These are phyloP conservation scores for Trichomonascaceae sp. DNA, from an alignment of 1,139 yeast species.

Conservation along the genomic window DNA sequence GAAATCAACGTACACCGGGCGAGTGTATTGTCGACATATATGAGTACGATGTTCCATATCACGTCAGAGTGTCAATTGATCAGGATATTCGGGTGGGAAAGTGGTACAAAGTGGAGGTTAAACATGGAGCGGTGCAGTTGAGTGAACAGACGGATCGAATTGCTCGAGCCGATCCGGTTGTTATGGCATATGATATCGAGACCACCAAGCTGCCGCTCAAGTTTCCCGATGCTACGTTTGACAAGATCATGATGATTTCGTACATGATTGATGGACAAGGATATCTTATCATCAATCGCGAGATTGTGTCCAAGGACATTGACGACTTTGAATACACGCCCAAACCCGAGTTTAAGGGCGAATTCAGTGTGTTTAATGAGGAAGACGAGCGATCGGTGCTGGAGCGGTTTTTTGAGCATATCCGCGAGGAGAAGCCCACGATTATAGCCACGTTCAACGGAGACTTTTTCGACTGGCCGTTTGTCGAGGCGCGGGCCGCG, in stretches of 20 bases:
- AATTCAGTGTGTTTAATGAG: conserved; percentile 83
- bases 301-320: conserved; percentile 85
- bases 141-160: conserved; percentile 60
- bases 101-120: conserved; percentile 78
- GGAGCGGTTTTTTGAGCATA: conserved; percentile 74
- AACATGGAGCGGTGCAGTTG: conserved; percentile 41
- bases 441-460: conserved; percentile 97
- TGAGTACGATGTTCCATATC: conserved; percentile 95
- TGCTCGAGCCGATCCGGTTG: conserved; percentile 96
- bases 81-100: conserved; percentile 78
- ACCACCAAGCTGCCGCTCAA: conserved; percentile 94
- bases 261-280: conserved; percentile 99
- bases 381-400: conserved; percentile 67
- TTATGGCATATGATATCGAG: conserved; percentile 93
- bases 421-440: conserved; percentile 78
- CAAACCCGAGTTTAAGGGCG: conserved; percentile 87
- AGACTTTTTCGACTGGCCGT: conserved; percentile 99
- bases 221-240: conserved; percentile 87
- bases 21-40: conserved; percentile 64
- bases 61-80: conserved; percentile 90
- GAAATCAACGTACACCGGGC: conserved; percentile 36
- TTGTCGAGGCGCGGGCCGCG: conserved; percentile 76
- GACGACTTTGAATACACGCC: conserved; percentile 98
- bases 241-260: conserved; percentile 97
- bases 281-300: conserved; percentile 82